Evolutionary conservation across 176 grass and related monocot species (phyloP), one percentile per base, ranked within the genome.

Genomic region (Guadua angustifolia): DNA sequence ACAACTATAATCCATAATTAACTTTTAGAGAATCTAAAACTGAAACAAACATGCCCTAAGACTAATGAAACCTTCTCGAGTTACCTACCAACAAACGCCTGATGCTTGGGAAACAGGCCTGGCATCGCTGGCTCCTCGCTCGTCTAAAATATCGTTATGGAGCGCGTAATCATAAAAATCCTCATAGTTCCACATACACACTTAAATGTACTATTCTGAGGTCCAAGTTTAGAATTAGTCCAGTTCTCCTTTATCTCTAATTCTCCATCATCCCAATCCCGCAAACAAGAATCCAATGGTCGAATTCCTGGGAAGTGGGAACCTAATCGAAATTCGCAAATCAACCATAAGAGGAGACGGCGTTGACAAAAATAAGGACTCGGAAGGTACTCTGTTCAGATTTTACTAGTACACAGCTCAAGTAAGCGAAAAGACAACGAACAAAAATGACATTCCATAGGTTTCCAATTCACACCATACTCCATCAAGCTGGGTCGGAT

Each of bases 61-160:
- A 72, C 67, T 46, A 82, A 71, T 59, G 17, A 18, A 61, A 21
- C 6, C 11, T 61, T 61, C 36, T 35, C 62, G 80, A 46, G 42
- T 25, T 49, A 49, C 40, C 25, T 36, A 46, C 12, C 55, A 73
- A 49, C 16, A 72, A 50, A 22, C 44, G 40, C 40, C 42, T 47
- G 1, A 46, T 12, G 9, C 35, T 60, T 39, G 35, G 24, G 25
- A 72, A 82, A 71, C 2, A 60, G 12, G 18, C 9, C 3, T 25
- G 10, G 16, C 16, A 21, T 46, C 17, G 38, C 51, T 38, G 58
- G 45, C 9, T 44, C 18, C 29, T 52, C 50, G 51, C 22, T 59
- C 32, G 10, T 46, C 25, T 33, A 82, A 77, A 67, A 63, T 16
- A 24, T 45, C 9, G 56, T 46, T 32, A 78, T 61, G 16, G 50